A percentile compares a stretch with the other conserved stretches of the same genome.
Conservation (phyloP, 371 early-diverging fungal genomes). For the Lichtheimia ornata region DNA sequence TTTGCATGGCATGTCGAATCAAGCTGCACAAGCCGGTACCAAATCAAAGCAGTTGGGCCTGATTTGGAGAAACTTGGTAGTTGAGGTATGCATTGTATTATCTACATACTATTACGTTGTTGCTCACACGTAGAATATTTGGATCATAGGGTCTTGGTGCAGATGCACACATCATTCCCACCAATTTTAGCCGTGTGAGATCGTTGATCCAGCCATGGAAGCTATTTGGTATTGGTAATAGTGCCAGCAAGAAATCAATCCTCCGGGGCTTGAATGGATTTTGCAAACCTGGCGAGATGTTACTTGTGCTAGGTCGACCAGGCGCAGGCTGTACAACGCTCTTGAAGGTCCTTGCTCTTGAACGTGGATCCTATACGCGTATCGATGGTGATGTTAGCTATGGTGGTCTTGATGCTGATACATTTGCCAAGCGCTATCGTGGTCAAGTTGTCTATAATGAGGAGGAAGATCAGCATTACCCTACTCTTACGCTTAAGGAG, state of each 20-base stretch:
- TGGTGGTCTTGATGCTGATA: constrained; percentile 42
- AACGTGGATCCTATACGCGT: constrained; percentile 34
- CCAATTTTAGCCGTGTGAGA: constrained; percentile 17
- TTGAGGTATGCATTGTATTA: constrained; percentile 21
- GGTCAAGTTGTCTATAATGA: constrained; percentile 49
- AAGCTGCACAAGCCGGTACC: constrained; percentile 18
- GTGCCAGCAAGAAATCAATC: constrained; percentile 21
- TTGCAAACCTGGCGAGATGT: constrained; percentile 53
- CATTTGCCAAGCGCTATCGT: constrained; percentile 42
- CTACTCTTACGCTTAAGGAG: constrained; percentile 34
- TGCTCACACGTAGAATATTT: not conserved
- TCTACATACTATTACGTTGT: not conserved
- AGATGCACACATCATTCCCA: constrained; percentile 42
- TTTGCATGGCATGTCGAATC: constrained; percentile 15
- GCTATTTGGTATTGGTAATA: constrained; percentile 18
- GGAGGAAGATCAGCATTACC: constrained; percentile 54
- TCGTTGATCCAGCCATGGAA: constrained; percentile 27
- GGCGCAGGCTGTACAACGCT: constrained; percentile 55
- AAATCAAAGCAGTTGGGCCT: constrained; percentile 35
- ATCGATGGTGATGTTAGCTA: constrained; percentile 43
- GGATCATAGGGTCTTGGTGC: constrained; percentile 33
- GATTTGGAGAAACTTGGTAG: constrained; percentile 34
- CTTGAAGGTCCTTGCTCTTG: constrained; percentile 48
- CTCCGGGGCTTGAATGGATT: constrained; percentile 41
- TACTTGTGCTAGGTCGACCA: constrained; percentile 56